Conservation (phyloP, 2,329 filamentous ascomycete species). For the Aspergillus ustus region DNA sequence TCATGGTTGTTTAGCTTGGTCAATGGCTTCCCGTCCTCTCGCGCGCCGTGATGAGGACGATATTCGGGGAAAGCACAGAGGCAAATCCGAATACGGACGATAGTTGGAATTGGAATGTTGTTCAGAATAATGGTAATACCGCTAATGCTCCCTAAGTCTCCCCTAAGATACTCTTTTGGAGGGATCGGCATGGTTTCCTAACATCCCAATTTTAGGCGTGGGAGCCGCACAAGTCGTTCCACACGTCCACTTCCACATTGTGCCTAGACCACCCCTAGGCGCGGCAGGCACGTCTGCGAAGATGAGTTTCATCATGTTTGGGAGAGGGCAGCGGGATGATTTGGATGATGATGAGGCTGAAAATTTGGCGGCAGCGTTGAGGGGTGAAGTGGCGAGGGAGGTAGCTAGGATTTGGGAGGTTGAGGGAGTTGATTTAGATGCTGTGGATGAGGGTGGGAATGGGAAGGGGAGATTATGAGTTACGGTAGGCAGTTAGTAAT, state of each 20-base stretch:
- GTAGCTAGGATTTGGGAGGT: conserved; percentile 39
- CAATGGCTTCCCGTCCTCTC: conserved; percentile 59
- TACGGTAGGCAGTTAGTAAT: background rate
- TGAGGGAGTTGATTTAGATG: conserved; percentile 43
- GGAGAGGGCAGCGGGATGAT: conserved; percentile 52
- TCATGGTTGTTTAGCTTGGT: conserved; percentile 40
- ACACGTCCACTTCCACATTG: conserved; percentile 93
- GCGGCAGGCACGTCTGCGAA: conserved; percentile 23
- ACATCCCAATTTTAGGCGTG: conserved; percentile 56
- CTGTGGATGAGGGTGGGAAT: conserved; percentile 16
- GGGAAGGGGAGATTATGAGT: conserved; percentile 27
- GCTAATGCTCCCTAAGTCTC: background rate
- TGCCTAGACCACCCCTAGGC: conserved; percentile 69
- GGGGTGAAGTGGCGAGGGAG: conserved; percentile 44
- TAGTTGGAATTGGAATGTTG: conserved; percentile 98
- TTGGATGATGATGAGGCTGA: conserved; percentile 53
- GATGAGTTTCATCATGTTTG: conserved; percentile 51
- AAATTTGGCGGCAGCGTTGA: conserved; percentile 41
- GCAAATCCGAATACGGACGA: conserved; percentile 29
- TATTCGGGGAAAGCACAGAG: conserved; percentile 53
- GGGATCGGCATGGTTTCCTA: background rate
- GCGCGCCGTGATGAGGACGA: conserved; percentile 72
- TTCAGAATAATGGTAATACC: conserved; percentile 83
- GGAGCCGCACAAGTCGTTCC: conserved; percentile 90
- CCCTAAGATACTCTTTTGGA: too few species aligned